Base-by-base conservation (phyloP, 2,329 filamentous ascomycete species). In the Phaeomoniella chlamydospora region DNA sequence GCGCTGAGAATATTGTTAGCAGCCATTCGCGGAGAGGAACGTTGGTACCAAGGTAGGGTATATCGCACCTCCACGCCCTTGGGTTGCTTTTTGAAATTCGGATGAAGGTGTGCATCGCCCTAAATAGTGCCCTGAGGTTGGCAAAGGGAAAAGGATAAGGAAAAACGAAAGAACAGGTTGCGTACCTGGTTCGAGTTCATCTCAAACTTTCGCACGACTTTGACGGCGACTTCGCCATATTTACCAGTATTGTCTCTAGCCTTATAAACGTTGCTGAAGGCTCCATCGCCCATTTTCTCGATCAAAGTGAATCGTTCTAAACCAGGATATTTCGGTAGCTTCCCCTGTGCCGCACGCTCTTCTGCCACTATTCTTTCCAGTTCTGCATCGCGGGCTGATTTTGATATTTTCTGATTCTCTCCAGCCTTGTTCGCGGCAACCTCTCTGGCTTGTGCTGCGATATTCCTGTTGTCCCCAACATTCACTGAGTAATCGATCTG, bases 101-200 rank as follows among this genome's bases (percentile, higher is more conserved):
- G 85, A 79, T 94, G 88, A 64, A 94, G 70, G 70, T 88, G 83
- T 60, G 81, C 77, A 61, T 86, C 74, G 74, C 80, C 81, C 86
- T 94, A 86, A 50, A 60, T 52, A 42, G 51, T 55, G 55, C 6
- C 22, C 22, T 53, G 49, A 55, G 47, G 65, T 72, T 72, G 67
- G 70, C 57, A 55, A 60, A 55, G 49, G 51, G 52, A 54, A 46
- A 29, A 34, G 50, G 48, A 41, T 38, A 45, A 39, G 47, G 44
- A 43, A 40, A 49, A 38, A 41, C 44, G 39, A 39, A 47, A 48
- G 47, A 44, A 51, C 9, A 26, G 22, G 22, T 44, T 52, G 53
- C 86, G 74, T 73, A 98, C 90, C 85, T 96, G 90, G 68, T 80
- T 86, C 46, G 79, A 87, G 64, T 94, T 96, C 84, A 98, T 94